Conservation (phyloP, 768 basidiomycete genomes). For the Podaxis mareebaensis region DNA sequence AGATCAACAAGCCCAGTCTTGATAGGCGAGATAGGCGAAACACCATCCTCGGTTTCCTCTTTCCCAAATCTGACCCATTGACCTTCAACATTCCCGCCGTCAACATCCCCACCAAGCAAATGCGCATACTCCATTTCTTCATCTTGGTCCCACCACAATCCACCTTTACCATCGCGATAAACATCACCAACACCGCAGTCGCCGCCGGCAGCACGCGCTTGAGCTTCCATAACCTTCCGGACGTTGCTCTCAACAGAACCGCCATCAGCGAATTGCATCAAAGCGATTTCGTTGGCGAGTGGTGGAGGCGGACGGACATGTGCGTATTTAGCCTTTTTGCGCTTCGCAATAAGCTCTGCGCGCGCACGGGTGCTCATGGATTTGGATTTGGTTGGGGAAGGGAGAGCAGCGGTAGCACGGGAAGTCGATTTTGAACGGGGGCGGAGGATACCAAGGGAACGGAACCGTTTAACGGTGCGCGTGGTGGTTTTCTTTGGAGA, state of each 20-base stretch:
- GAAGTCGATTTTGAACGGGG: constrained; percentile 15
- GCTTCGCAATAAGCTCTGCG: constrained; percentile 35
- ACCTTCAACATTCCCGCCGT: constrained; percentile 29
- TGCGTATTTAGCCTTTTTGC: constrained; percentile 55
- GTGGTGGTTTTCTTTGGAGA: constrained; percentile 19
- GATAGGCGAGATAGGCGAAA: constrained; percentile 7
- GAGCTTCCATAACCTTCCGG: constrained; percentile 53
- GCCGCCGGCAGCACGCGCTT: constrained; percentile 46
- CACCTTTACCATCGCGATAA: constrained; percentile 60
- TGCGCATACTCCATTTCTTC: constrained; percentile 71
- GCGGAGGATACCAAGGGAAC: constrained; percentile 17
- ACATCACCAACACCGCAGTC: constrained; percentile 46
- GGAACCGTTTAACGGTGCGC: constrained; percentile 19
- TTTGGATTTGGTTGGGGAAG: constrained; percentile 22
- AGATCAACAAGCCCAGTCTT: constrained; percentile 17
- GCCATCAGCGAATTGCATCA: constrained; percentile 71
- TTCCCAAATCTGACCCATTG: constrained; percentile 27
- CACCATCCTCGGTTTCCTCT: constrained; percentile 1
- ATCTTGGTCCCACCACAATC: constrained; percentile 71
- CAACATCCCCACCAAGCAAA: constrained; percentile 44
- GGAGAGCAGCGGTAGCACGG: constrained; percentile 4
- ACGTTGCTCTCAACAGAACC: constrained; percentile 58
- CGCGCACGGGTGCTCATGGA: constrained; percentile 1
- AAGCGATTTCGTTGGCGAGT: constrained; percentile 63
- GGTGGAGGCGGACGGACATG: constrained; percentile 45